phyloP scores from a whole-genome alignment of 2,329 filamentous ascomycete species.

The Alternaria ethzedia region DNA sequence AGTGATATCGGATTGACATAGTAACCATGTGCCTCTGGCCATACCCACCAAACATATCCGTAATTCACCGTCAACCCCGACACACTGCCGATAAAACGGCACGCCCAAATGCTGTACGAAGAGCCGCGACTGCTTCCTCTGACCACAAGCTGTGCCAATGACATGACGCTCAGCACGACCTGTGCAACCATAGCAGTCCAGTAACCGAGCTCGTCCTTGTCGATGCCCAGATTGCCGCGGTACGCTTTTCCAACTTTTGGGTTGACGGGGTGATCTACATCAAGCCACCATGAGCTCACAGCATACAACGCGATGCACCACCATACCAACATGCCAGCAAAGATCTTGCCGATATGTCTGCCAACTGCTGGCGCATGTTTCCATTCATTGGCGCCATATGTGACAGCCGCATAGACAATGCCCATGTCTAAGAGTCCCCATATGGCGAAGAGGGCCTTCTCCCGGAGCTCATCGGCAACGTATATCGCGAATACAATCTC shows the following conservation, averaged over 20 bases:
- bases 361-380: conserved; percentile 51
- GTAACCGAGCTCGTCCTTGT: conserved; percentile 59
- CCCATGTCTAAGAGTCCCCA: conserved; percentile 60
- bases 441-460: conserved; percentile 53
- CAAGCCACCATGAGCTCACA: conserved; percentile 57
- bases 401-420: conserved; percentile 57
- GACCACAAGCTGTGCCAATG: conserved; percentile 54
- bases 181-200: conserved; percentile 58
- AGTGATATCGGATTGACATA: conserved; percentile 53
- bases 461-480: conserved; percentile 54
- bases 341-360: conserved; percentile 49
- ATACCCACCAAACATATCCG: conserved; percentile 59
- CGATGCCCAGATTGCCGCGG: conserved; percentile 48
- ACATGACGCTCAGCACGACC: conserved; percentile 50
- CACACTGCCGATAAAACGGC: conserved; percentile 78
- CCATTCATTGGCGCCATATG: conserved; percentile 55
- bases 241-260: conserved; percentile 50
- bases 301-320: conserved; percentile 51
- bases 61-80: conserved; percentile 65
- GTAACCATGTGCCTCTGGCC: conserved; percentile 59
- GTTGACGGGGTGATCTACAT: conserved; percentile 54
- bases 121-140: conserved; percentile 58
- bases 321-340: conserved; percentile 46
- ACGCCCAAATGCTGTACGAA: conserved; percentile 76
- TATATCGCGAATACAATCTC: conserved; percentile 59